A percentile compares a stretch with the other conserved stretches of the same genome.
Evolutionary conservation across 2,329 filamentous ascomycete species (phyloP).

Genomic region (Fusarium fujikuroi): DNA sequence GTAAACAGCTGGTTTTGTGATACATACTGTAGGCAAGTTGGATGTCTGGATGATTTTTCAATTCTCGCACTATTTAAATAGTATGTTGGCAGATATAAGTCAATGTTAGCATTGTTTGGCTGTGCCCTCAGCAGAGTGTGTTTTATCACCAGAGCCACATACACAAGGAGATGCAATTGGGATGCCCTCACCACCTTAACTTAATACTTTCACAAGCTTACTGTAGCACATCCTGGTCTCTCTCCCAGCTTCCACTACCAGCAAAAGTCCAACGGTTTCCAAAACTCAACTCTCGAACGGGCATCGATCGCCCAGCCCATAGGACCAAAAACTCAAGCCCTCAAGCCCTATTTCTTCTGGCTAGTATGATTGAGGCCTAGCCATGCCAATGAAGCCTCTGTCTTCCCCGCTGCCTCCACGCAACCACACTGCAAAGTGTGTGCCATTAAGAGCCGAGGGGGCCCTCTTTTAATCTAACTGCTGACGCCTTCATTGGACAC

Average conservation of each 20-base stretch:
- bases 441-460: constrained; percentile 5
- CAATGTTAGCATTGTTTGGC: background rate
- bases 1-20: constrained; percentile 14
- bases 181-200: background rate
- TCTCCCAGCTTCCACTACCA: background rate
- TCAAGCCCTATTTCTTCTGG: constrained; percentile 28
- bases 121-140: background rate
- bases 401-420: constrained; percentile 28
- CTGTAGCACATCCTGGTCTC: background rate
- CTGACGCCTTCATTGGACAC: constrained; percentile 18
- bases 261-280: constrained; percentile 27
- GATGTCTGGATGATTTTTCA: constrained; percentile 12
- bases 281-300: constrained; percentile 28
- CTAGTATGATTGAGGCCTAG: constrained; percentile 29
- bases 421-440: constrained; percentile 4
- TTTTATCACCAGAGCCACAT: background rate
- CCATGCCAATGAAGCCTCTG: constrained; percentile 18
- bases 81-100: background rate
- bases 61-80: background rate
- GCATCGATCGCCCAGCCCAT: constrained; percentile 15
- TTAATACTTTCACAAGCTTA: background rate
- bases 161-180: background rate
- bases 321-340: constrained; percentile 2
- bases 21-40: constrained; percentile 16
- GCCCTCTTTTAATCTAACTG: constrained; percentile 32